Evolutionary conservation across 2,329 filamentous ascomycete genomes (phyloP), one percentile per base, ranked within the genome.

Genomic region (Ophiostoma triangulosporum): DNA sequence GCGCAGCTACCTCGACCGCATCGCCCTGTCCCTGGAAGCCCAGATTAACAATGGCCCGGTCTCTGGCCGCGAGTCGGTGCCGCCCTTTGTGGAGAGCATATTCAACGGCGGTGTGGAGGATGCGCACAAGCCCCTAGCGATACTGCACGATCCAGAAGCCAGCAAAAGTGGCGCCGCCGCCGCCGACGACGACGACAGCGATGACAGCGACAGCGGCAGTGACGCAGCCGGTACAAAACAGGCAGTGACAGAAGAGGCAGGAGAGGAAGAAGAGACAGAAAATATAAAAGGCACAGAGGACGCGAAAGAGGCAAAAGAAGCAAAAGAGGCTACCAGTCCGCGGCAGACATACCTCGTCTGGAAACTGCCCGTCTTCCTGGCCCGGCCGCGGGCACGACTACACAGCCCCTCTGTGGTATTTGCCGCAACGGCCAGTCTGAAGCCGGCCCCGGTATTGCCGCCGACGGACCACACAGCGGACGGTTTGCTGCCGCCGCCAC

Each of bases 371-470:
- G 74, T 82, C 48, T 77, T 78, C 60, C 70, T 84, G 12, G 64
- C 67, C 27, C 71, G 81, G 27, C 80, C 81, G 6, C 71, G 84
- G 55, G 77, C 82, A 49, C 77, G 84, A 55, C 73, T 87, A 4
- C 81, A 84, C 53, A 73, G 75, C 48, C 83, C 85, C 1, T 78
- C 77, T 0, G 72, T 85, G 29, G 76, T 86, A 50, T 85, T 90
- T 64, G 54, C 74, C 1, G 80, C 77, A 14, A 74, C 74, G 1
- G 81, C 80, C 6, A 80, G 74, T 57, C 67, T 86, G 57, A 80
- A 75, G 61, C 76, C 78, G 3, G 65, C 70, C 14, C 69, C 73
- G 31, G 63, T 68, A 35, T 66, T 69, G 35, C 64, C 66, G 11
- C 69, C 73, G 35, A 65, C 68, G 9, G 58, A 66, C 22, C 68